phyloP scores from a whole-genome alignment of 306 rosid species.

The Calophaca sinica region DNA sequence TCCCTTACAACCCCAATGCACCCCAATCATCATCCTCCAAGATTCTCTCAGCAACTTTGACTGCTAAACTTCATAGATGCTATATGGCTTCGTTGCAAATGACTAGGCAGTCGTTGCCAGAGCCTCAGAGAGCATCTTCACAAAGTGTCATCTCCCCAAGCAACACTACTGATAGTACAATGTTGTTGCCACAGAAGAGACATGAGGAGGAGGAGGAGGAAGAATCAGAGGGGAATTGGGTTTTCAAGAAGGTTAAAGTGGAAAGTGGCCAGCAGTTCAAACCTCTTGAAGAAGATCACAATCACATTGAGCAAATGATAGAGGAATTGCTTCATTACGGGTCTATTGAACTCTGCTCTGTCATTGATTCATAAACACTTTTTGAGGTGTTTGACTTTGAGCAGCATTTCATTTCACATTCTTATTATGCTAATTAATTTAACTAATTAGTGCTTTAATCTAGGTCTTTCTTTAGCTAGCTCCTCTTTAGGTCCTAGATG shows the following conservation, averaged over 20 bases:
- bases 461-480: no score
- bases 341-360: slow-evolving; percentile 78
- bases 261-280: slow-evolving; percentile 62
- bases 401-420: slow-evolving; percentile 41
- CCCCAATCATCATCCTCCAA: slow-evolving; percentile 80
- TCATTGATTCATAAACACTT: slow-evolving; percentile 33
- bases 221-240: slow-evolving; percentile 55
- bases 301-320: slow-evolving; percentile 91
- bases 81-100: slow-evolving; percentile 88
- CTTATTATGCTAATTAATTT: slow-evolving; percentile 55
- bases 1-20: slow-evolving; percentile 77
- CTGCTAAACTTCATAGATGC: slow-evolving; percentile 85
- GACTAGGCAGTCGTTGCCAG: slow-evolving; percentile 56
- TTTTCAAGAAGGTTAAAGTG: slow-evolving; percentile 60
- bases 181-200: slow-evolving; percentile 49
- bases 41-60: slow-evolving; percentile 90
- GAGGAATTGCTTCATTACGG: slow-evolving; percentile 86
- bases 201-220: slow-evolving; percentile 33
- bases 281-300: slow-evolving; percentile 80
- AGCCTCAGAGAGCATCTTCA: slow-evolving; percentile 49
- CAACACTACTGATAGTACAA: slow-evolving; percentile 23
- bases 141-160: slow-evolving; percentile 34
- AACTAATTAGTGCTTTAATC: slow-evolving; percentile 49
- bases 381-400: slow-evolving; percentile 5
- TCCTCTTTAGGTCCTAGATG: no score